Base-by-base conservation (phyloP, 495 filamentous ascomycete species). In the Penicillium dipodomyicola region DNA sequence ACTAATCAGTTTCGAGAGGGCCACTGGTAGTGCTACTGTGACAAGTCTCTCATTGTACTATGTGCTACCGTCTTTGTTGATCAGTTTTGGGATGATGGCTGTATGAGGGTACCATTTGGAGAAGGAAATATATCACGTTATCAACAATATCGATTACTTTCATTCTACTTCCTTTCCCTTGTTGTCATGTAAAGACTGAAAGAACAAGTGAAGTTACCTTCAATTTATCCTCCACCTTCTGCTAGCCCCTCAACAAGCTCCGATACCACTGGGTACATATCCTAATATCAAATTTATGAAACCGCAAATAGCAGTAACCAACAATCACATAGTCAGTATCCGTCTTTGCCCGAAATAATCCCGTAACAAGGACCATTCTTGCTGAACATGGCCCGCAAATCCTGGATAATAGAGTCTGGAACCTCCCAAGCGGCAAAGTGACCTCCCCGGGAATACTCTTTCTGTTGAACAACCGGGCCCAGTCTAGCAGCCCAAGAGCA, bases 401-500 rank as follows among this genome's bases (percentile, higher is more conserved):
- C 86, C 0, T 55, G 65, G 1, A 75, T 79, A 5, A 87, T 65
- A n/a, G 57, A 60, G 9, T 84, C 71, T 4, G 86, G 84, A 23
- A 62, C 57, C 57, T 88, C 86, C 62, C 75, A 81, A 2, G 84
- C 79, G 2, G 82, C 80, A 66, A 88, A 88, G 66, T 89, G 86
- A 0, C 86, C 86, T 2, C 86, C 86, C 3, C 59, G 56, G 0
- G 72, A 62, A 67, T 86, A 70, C 27, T 74, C 59, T n/a, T 65
- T 76, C 65, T 85, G 80, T 41, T 72, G 79, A 2, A 86, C 82
- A 0, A 88, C 68, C 3, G 73, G 68, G 0, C 85, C 84, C 20
- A 86, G 43, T 11, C 70, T 73, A 35, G 68, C 59, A 0, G 70
- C 75, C 79, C 82, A 87, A n/a, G 61, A 60, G 15, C 56, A 65